Percentiles rank a stretch among this genome's conserved stretches.
Conservation (phyloP, 2,329 filamentous ascomycete genomes). For the Emericellopsis cladophorae region DNA sequence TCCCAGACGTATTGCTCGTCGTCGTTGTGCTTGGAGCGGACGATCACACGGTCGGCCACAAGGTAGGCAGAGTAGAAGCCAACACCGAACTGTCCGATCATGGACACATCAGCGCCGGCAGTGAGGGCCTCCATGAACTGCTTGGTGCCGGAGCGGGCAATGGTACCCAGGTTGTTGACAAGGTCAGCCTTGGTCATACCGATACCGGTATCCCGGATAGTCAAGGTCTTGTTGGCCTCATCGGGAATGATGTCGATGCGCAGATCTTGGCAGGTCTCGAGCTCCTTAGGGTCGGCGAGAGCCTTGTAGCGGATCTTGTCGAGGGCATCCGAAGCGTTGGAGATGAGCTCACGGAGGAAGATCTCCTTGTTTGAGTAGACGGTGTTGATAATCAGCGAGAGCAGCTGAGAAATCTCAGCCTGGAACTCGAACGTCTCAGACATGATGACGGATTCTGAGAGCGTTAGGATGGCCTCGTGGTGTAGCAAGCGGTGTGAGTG, state of each 20-base stretch:
- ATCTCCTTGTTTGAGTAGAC: slow-evolving; percentile 99
- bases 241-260: slow-evolving; percentile 98
- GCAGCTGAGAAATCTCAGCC: slow-evolving; percentile 99
- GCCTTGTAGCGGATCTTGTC: slow-evolving; percentile 99
- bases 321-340: slow-evolving; percentile 96
- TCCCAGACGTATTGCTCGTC: slow-evolving; percentile 99
- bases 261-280: slow-evolving; percentile 95
- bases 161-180: slow-evolving; percentile 99
- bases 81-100: slow-evolving; percentile 99
- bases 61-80: slow-evolving; percentile 99
- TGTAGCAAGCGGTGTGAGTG: slow-evolving; percentile 7
- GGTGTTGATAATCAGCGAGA: slow-evolving; percentile 99
- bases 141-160: slow-evolving; percentile 98
- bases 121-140: slow-evolving; percentile 99
- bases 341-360: slow-evolving; percentile 96
- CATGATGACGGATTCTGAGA: slow-evolving; percentile 46
- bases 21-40: slow-evolving; percentile 98
- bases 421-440: slow-evolving; percentile 99
- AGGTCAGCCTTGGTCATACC: slow-evolving; percentile 99
- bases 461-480: not conserved
- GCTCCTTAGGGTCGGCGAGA: slow-evolving; percentile 91
- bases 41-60: slow-evolving; percentile 89
- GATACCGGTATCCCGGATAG: slow-evolving; percentile 95
- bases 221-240: slow-evolving; percentile 95
- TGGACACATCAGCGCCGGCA: slow-evolving; percentile 97